A percentile compares a stretch with the other conserved stretches of the same genome.
These are phyloP conservation scores for Aspergillus coremiiformis DNA, from an alignment of 495 filamentous ascomycete genomes.

Conservation along the genomic window DNA sequence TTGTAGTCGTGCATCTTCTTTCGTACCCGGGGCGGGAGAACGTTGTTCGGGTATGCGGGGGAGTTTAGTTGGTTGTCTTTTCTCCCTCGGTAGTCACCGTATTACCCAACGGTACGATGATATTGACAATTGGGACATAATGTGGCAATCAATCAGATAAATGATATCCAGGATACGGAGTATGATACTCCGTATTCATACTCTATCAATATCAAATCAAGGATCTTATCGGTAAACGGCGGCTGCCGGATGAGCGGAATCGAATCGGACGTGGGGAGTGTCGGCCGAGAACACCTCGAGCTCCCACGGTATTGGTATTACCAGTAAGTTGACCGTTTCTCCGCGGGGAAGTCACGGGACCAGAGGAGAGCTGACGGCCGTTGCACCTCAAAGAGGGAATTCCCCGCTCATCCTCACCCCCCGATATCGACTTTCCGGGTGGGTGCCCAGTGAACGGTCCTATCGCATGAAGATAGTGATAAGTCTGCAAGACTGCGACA, in stretches of 20 bases:
- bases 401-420: slow-evolving; percentile 15
- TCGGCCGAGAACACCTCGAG: slow-evolving; percentile 28
- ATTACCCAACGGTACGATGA: not conserved
- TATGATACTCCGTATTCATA: too few species aligned
- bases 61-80: slow-evolving; percentile 6
- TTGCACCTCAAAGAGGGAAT: slow-evolving; percentile 2
- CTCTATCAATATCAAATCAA: not conserved
- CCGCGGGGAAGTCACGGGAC: slow-evolving; percentile 28
- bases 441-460: not conserved
- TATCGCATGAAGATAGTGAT: not conserved
- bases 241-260: slow-evolving; percentile 15
- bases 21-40: not conserved
- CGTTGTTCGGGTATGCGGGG: slow-evolving; percentile 16
- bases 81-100: slow-evolving; percentile 10
- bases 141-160: too few species aligned
- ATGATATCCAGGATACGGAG: too few species aligned
- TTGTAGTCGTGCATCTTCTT: too few species aligned
- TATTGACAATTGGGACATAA: not conserved
- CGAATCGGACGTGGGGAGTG: slow-evolving; percentile 11
- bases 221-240: slow-evolving; percentile 19
- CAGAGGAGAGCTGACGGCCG: not conserved
- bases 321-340: slow-evolving; percentile 9
- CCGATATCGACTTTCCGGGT: not conserved
- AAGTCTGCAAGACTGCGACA: not conserved
- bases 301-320: not conserved